Base-by-base conservation (phyloP, 2,329 filamentous ascomycete species). In the Decorospora gaudefroyi region DNA sequence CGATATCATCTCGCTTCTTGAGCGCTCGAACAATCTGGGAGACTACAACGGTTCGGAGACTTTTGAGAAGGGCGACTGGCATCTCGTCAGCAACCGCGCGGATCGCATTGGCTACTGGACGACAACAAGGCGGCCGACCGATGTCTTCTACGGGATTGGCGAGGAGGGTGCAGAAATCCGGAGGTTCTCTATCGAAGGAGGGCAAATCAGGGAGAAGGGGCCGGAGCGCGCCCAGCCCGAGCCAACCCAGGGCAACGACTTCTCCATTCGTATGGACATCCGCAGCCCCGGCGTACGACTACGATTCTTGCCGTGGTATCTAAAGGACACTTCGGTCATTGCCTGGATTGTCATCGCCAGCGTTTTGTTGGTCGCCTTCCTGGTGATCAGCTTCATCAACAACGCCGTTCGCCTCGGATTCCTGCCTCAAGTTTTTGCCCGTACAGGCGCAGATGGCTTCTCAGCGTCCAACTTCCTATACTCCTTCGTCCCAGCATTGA, bases 401-500 rank as follows among this genome's bases (percentile, higher is more conserved):
- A 75, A 78, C 6, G 79, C 81, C 8, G 77, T 95, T 19, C 72
- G 79, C 25, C 67, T 76, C 6, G 91, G 90, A 6, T 96, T 95
- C 67, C 68, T 78, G 5, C 90, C 91, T 2, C 74, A 78, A 5
- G 74, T 96, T 1, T 73, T 77, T 7, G 83, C 85, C 0, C 74
- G 76, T 2, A 82, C 88, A 1, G 74, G 79, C 3, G 61, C 71
- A 0, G 57, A 62, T 17, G 88, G 86, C 12, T 96, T 95, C 70
- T 95, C 89, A 1, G 77, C 88, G 0, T 88, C 90, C 35, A 90
- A 96, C 70, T 96, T 96, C 72, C 73, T 96, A 36, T 96, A 90
- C 74, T 83, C 81, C 49, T 90, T 91, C 69, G 42, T 91, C 15
- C 87, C 88, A 0, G 81, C 85, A 2, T 57, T 87, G 0, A 64